A percentile compares a stretch with the other conserved stretches of the same genome.
Conservation (phyloP, 2,329 filamentous ascomycete genomes). For the Tolypocladium inflatum region DNA sequence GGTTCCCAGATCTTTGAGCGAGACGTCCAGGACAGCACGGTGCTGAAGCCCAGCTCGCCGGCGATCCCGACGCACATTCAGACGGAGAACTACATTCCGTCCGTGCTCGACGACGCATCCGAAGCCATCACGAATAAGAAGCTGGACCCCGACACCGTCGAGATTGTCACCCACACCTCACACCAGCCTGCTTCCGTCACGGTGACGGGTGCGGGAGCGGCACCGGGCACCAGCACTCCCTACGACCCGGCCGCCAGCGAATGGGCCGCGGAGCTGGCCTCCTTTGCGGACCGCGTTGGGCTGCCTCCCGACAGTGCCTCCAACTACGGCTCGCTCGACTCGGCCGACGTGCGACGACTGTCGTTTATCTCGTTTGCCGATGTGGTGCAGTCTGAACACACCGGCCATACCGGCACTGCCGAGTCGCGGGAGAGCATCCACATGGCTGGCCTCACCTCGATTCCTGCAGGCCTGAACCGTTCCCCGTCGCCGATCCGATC, state of each 20-base stretch:
- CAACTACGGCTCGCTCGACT: constrained; percentile 69
- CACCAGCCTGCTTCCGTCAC: constrained; percentile 71
- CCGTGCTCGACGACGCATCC: constrained; percentile 83
- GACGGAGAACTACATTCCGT: constrained; percentile 88
- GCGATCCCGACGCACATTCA: constrained; percentile 91
- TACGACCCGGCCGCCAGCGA: constrained; percentile 34
- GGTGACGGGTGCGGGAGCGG: constrained; percentile 41
- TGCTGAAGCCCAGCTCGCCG: constrained; percentile 61
- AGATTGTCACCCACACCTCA: constrained; percentile 79
- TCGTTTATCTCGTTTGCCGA: constrained; percentile 97
- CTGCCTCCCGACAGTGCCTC: constrained; percentile 52
- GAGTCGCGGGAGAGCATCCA: constrained; percentile 62
- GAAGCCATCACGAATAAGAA: constrained; percentile 82
- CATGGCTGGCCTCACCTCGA: constrained; percentile 54
- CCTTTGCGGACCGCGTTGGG: constrained; percentile 37
- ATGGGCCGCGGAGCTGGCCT: constrained; percentile 49
- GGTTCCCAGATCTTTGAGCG: constrained; percentile 83
- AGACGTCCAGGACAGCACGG: constrained; percentile 73
- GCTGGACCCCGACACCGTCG: constrained; percentile 79
- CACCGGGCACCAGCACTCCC: constrained; percentile 13
- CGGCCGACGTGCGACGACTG: constrained; percentile 67
- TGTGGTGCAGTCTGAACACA: constrained; percentile 79
- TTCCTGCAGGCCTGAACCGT: constrained; percentile 45
- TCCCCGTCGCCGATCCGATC: constrained; percentile 76
- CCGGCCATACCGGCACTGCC: constrained; percentile 38